Conservation (phyloP, 805 yeast genomes). For the Maudiozyma pseudohumilis region DNA sequence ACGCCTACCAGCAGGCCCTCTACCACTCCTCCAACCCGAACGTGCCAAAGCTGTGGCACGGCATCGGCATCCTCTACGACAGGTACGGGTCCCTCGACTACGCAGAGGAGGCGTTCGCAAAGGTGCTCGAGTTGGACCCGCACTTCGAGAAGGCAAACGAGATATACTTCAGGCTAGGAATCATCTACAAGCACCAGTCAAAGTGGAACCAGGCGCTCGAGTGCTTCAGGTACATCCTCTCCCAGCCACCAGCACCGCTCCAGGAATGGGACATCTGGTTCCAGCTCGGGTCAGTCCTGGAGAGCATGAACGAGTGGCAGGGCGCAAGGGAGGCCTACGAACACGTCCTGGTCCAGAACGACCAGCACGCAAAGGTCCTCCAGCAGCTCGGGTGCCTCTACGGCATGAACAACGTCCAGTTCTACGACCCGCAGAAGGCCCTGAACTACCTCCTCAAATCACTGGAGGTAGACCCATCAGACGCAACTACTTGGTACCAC, state of each 20-base stretch:
- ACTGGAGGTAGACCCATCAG: constrained; percentile 77
- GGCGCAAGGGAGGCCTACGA: constrained; percentile 95
- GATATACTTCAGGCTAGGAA: constrained; percentile 91
- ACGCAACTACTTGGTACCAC: constrained; percentile 96
- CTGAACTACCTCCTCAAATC: constrained; percentile 75
- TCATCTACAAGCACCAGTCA: constrained; percentile 90
- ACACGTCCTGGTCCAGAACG: constrained; percentile 78
- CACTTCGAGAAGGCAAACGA: constrained; percentile 93
- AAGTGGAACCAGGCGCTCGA: constrained; percentile 81
- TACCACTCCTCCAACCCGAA: constrained; percentile 85
- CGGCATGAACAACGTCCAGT: constrained; percentile 48
- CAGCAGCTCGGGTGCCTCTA: constrained; percentile 94
- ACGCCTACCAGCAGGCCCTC: constrained; percentile 93
- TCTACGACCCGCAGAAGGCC: constrained; percentile 78
- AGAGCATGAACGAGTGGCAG: constrained; percentile 82
- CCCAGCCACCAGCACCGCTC: constrained; percentile 88
- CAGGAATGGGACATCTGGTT: constrained; percentile 98
- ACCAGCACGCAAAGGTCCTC: constrained; percentile 89
- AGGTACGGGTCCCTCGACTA: constrained; percentile 92
- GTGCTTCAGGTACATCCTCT: constrained; percentile 85
- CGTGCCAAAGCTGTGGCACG: constrained; percentile 97
- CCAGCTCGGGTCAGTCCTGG: constrained; percentile 92
- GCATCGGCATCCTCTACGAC: constrained; percentile 93
- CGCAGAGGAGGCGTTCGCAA: constrained; percentile 96
- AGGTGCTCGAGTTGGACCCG: constrained; percentile 92